Percentiles rank a stretch among this genome's conserved stretches.
These are phyloP conservation scores for Metschnikowia lachancei DNA, from an alignment of 805 yeast genomes.

Conservation along the genomic window DNA sequence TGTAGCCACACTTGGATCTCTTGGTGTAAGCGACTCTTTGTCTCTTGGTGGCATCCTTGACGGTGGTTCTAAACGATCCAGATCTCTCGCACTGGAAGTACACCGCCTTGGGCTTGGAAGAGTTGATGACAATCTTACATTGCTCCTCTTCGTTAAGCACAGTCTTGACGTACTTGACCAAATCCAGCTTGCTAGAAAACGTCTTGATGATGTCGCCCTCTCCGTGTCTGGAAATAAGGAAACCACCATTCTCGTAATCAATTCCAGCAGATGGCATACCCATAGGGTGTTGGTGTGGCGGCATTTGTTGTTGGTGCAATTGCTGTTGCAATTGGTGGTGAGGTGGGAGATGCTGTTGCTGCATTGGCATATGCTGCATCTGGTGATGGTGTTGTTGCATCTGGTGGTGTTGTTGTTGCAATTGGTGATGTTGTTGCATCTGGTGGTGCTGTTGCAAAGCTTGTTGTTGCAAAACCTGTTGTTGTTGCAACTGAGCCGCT, in stretches of 20 bases:
- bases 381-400: slow-evolving; percentile 15
- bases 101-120: slow-evolving; percentile 47
- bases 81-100: slow-evolving; percentile 47
- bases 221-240: slow-evolving; percentile 21
- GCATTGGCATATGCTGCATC: slow-evolving; percentile 21
- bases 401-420: slow-evolving; percentile 19
- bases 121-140: slow-evolving; percentile 46
- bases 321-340: slow-evolving; percentile 23
- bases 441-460: slow-evolving; percentile 19
- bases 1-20: slow-evolving; percentile 45
- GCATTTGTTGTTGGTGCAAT: slow-evolving; percentile 22
- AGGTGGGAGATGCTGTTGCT: slow-evolving; percentile 18
- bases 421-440: slow-evolving; percentile 19
- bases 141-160: slow-evolving; percentile 35
- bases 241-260: slow-evolving; percentile 23
- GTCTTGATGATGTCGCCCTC: slow-evolving; percentile 26
- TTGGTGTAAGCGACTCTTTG: slow-evolving; percentile 48
- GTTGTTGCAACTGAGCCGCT: slow-evolving; percentile 21
- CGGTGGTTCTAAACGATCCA: slow-evolving; percentile 46
- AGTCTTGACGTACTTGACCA: slow-evolving; percentile 36
- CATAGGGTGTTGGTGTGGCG: slow-evolving; percentile 21
- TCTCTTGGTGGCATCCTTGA: slow-evolving; percentile 44
- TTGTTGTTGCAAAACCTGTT: slow-evolving; percentile 19
- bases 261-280: slow-evolving; percentile 20
- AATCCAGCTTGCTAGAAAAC: slow-evolving; percentile 21